Percentiles rank a stretch among this genome's conserved stretches.
Conservation (phyloP, 2,329 filamentous ascomycete genomes). For the Graphilbum fragrans region DNA sequence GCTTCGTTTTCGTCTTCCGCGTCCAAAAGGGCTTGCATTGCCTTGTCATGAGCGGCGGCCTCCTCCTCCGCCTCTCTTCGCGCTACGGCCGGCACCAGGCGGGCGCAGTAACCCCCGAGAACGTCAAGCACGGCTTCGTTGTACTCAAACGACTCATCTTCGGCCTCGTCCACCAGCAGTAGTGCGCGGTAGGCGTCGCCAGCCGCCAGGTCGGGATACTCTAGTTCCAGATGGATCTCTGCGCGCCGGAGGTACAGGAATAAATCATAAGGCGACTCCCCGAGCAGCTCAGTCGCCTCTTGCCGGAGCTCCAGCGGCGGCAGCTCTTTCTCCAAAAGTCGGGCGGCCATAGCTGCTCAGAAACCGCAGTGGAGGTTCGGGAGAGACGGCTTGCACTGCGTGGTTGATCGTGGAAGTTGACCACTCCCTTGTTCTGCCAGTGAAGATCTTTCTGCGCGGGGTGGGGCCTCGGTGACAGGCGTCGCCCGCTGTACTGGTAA, state of each 20-base stretch:
- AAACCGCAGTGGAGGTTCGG: too few species aligned
- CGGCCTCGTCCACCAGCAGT: constrained; percentile 71
- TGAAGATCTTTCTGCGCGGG: too few species aligned
- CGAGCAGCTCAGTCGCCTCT: constrained; percentile 42
- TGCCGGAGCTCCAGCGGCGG: constrained; percentile 44
- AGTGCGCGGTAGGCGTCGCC: constrained; percentile 86
- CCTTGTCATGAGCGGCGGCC: not conserved
- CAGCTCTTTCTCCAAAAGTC: too few species aligned
- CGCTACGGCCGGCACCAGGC: constrained; percentile 1
- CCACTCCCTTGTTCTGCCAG: too few species aligned
- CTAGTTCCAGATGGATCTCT: constrained; percentile 57
- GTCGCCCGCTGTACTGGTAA: too few species aligned
- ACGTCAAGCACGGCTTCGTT: constrained; percentile 53
- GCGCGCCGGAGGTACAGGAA: constrained; percentile 60
- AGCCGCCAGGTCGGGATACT: constrained; percentile 79
- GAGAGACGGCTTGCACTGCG: too few species aligned
- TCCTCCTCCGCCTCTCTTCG: not conserved
- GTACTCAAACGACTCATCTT: constrained; percentile 72
- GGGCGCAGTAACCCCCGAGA: constrained; percentile 26
- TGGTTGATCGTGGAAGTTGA: too few species aligned
- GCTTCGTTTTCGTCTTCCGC: not conserved
- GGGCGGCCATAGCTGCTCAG: too few species aligned
- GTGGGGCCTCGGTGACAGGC: too few species aligned
- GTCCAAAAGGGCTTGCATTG: too few species aligned
- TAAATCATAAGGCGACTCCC: constrained; percentile 44